Percentiles rank a stretch among this genome's conserved stretches.
phyloP scores from a whole-genome alignment of 352 stramenopile genomes.

The Phytophthora capsici region DNA sequence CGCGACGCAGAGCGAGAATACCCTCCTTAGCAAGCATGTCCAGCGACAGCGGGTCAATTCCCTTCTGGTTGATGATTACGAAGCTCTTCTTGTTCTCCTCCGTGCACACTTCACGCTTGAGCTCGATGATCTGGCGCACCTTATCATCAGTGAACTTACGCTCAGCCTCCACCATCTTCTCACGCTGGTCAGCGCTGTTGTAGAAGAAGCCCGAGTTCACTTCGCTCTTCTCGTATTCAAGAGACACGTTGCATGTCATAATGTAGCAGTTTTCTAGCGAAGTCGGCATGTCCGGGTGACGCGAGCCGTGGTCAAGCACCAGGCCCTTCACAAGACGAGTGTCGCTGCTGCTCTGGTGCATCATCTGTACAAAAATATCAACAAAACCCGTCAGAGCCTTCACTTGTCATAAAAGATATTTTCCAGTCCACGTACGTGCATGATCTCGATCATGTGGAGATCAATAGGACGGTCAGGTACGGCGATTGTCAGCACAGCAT shows the following conservation, averaged over 20 bases:
- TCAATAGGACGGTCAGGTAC: slow-evolving; percentile 90
- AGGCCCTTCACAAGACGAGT: slow-evolving; percentile 94
- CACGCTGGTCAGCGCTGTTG: slow-evolving; percentile 97
- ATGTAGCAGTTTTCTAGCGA: slow-evolving; percentile 97
- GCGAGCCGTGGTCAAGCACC: slow-evolving; percentile 98
- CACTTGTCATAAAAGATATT: neutral
- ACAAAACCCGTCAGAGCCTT: neutral
- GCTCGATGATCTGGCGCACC: slow-evolving; percentile 97
- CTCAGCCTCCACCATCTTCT: slow-evolving; percentile 97
- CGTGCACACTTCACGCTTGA: slow-evolving; percentile 98
- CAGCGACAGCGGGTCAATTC: slow-evolving; percentile 98
- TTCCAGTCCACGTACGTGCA: slow-evolving; percentile 82
- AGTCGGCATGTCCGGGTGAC: slow-evolving; percentile 99
- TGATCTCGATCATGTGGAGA: slow-evolving; percentile 99
- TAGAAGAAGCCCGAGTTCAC: slow-evolving; percentile 99
- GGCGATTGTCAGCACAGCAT: slow-evolving; percentile 96
- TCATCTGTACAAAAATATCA: slow-evolving; percentile 82
- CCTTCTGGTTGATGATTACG: slow-evolving; percentile 99
- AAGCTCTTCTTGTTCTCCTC: slow-evolving; percentile 97
- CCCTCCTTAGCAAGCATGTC: slow-evolving; percentile 99
- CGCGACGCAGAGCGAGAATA: slow-evolving; percentile 97
- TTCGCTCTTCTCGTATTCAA: slow-evolving; percentile 99
- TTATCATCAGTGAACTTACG: slow-evolving; percentile 97
- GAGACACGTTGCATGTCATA: slow-evolving; percentile 99
- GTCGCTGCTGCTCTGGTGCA: slow-evolving; percentile 95